Evolutionary conservation across 768 basidiomycete genomes (phyloP), one percentile per base, ranked within the genome.

Genomic region (Boletus reticuloceps): DNA sequence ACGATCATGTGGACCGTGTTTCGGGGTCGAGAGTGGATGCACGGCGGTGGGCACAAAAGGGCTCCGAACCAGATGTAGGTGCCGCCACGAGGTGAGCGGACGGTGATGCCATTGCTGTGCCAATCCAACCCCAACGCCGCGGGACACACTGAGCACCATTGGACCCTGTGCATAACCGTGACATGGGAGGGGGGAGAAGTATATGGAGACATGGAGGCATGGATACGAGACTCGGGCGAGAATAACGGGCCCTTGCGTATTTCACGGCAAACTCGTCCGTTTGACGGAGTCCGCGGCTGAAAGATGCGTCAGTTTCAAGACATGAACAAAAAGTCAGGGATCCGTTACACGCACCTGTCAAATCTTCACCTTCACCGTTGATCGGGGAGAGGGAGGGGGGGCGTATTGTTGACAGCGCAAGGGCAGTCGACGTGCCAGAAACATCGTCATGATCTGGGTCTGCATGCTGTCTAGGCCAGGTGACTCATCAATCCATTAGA

Each of bases 81-180:
- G 27, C 43, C 39, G 34, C 55, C 66, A 68, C 39, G 66, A 53
- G 66, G 64, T 31, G 36, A 56, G 55, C 19, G 45, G 42, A 53
- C 50, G 48, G 34, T 14, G 34, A 52, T 52, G 19, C 10, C 43
- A 29, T 38, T 40, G 61, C 37, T 46, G 41, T 46, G 57, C 56
- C 20, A 43, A 32, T 29, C 34, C 46, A 42, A 27, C 44, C 40
- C 50, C 50, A 6, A 51, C 31, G 41, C 50, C 56, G 41, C 47
- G 50, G 38, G 17, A 47, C 44, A 37, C 44, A 34, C 27, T 25
- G 25, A 55, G 20, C 27, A 48, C 19, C 27, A 19, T 17, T 27
- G 34, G 27, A 37, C 50, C 55, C 48, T 46, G 34, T 32, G 38
- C 51, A 41, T 31, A 45, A 42, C n/a, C 38, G 41, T n/a, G 38